A percentile compares a stretch with the other conserved stretches of the same genome.
Conservation (phyloP, 257 asterid species). For the Coffea eugenioides region DNA sequence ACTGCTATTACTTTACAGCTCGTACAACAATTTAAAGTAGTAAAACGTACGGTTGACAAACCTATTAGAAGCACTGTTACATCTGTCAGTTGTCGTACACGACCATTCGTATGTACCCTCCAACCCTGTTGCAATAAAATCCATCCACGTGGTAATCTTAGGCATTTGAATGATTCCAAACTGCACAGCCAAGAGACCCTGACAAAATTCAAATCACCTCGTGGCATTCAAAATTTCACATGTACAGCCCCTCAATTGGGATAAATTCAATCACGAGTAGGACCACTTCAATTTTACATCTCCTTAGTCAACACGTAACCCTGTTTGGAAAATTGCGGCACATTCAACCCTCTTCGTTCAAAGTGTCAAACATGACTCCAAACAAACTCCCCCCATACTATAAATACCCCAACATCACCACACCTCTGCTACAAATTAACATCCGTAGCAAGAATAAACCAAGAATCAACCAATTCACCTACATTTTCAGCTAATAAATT, state of each 20-base stretch:
- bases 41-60: too few species aligned
- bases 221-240: not conserved
- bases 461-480: not conserved
- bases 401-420: not conserved
- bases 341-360: not conserved
- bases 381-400: not conserved
- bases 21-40: too few species aligned
- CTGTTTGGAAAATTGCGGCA: not conserved
- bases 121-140: too few species aligned
- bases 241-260: not conserved
- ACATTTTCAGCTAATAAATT: not conserved
- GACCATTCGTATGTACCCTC: too few species aligned
- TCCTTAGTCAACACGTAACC: not conserved
- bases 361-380: not conserved
- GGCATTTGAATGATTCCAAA: not conserved
- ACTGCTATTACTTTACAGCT: too few species aligned
- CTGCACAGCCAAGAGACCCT: not conserved
- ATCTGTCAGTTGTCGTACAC: too few species aligned
- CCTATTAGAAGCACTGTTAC: too few species aligned
- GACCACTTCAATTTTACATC: not conserved
- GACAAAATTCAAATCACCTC: not conserved
- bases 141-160: too few species aligned
- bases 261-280: not conserved
- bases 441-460: not conserved
- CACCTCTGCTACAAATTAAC: not conserved